Percentiles rank a stretch among this genome's conserved stretches.
Evolutionary conservation across 495 filamentous ascomycete species (phyloP).

Genomic region (Neurospora terricola): DNA sequence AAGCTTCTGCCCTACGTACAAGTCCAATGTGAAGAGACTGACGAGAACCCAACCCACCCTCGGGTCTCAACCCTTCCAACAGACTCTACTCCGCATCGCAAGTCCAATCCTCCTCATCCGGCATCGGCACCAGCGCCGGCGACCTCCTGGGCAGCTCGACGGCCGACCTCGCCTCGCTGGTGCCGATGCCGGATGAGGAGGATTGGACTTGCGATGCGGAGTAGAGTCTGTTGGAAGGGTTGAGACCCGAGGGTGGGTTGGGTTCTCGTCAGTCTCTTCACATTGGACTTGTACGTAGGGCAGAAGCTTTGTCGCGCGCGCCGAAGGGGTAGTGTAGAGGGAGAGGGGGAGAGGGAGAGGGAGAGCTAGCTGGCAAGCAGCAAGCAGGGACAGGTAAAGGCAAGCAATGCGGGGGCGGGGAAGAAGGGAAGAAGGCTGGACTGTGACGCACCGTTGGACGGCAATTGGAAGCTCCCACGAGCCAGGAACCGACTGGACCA

Average conservation of each 20-base stretch:
- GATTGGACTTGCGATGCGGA: constrained; percentile 80
- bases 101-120: too few relatives aligned
- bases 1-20: too few relatives aligned
- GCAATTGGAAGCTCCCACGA: constrained; percentile 89
- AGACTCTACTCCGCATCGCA: too few relatives aligned
- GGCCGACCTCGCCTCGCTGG: too few relatives aligned
- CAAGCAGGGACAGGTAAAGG: background rate
- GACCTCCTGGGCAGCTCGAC: too few relatives aligned
- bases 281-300: background rate
- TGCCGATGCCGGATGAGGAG: constrained; percentile 47
- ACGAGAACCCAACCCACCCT: too few relatives aligned
- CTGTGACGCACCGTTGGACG: constrained; percentile 56
- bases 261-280: background rate
- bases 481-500: constrained; percentile 80
- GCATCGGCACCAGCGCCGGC: too few relatives aligned
- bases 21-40: too few relatives aligned
- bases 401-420: background rate
- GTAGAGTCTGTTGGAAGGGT: constrained; percentile 53
- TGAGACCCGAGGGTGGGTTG: background rate
- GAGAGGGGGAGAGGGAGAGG: background rate
- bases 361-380: background rate
- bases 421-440: background rate
- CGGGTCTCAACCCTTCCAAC: too few relatives aligned
- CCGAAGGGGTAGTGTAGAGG: background rate
- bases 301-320: background rate